These are phyloP conservation scores for Aspergillus felis DNA, from an alignment of 2,329 filamentous ascomycete species.

Conservation along the genomic window DNA sequence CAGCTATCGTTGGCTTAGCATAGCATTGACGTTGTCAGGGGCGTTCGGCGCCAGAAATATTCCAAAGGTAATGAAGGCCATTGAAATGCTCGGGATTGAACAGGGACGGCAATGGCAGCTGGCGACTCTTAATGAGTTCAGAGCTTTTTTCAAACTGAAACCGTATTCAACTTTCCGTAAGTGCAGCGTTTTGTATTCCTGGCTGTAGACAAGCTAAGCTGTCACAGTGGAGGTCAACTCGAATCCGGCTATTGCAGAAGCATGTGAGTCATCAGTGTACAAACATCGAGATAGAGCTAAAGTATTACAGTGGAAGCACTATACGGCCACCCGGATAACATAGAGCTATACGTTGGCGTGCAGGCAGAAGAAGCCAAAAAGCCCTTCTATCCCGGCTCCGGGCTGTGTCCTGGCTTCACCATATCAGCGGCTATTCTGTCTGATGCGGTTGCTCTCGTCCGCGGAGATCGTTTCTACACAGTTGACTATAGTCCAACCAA, in stretches of 20 bases:
- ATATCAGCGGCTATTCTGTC: conserved; percentile 5
- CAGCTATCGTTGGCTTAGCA: background rate
- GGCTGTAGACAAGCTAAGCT: background rate
- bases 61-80: conserved; percentile 1
- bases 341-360: conserved; percentile 6
- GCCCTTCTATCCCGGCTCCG: conserved; percentile 3
- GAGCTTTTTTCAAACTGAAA: conserved; percentile 6
- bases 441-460: conserved; percentile 3
- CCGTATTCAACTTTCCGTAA: conserved; percentile 4
- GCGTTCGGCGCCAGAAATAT: conserved; percentile 5
- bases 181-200: background rate
- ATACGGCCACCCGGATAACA: conserved; percentile 5
- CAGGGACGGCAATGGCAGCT: conserved; percentile 4
- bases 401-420: conserved; percentile 6
- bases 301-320: background rate
- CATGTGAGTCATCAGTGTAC: background rate
- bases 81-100: conserved; percentile 6
- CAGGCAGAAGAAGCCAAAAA: conserved; percentile 6
- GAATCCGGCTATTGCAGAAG: conserved; percentile 1
- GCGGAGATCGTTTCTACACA: conserved; percentile 7
- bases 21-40: background rate
- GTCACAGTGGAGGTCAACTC: conserved; percentile 2
- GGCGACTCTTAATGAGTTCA: conserved; percentile 5
- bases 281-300: background rate
- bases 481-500: conserved; percentile 5